Conservation (phyloP, 106 monocot species). For the Dioscorea dumetorum region DNA sequence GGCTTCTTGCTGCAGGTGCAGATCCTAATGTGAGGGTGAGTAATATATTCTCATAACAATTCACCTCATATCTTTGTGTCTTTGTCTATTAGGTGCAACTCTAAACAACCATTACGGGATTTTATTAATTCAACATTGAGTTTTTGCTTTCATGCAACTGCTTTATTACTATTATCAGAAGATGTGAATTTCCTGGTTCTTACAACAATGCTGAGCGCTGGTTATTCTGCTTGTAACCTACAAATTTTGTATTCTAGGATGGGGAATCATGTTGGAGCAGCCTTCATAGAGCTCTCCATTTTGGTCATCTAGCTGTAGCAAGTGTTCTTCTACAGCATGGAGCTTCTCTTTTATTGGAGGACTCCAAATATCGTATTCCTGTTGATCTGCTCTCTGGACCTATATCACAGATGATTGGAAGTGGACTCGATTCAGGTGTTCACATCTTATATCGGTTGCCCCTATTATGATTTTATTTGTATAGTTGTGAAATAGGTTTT, state of each 20-base stretch:
- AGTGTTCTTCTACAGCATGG: slow-evolving; percentile 80
- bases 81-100: too few relatives aligned
- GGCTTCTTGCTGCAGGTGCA: slow-evolving; percentile 90
- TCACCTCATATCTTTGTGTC: not conserved
- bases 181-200: too few relatives aligned
- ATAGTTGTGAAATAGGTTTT: too few relatives aligned
- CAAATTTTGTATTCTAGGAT: slow-evolving; percentile 42
- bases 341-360: slow-evolving; percentile 74
- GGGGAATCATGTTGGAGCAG: slow-evolving; percentile 99
- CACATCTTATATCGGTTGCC: too few relatives aligned
- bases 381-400: slow-evolving; percentile 97
- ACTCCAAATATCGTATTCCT: slow-evolving; percentile 71
- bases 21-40: slow-evolving; percentile 96
- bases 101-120: too few relatives aligned
- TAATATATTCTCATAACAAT: not conserved
- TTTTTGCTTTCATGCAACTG: too few relatives aligned
- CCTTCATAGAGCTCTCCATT: slow-evolving; percentile 92
- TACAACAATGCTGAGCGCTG: too few relatives aligned
- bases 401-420: slow-evolving; percentile 54
- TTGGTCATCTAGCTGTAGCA: slow-evolving; percentile 95
- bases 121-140: too few relatives aligned
- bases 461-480: too few relatives aligned
- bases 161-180: too few relatives aligned
- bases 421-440: slow-evolving; percentile 53
- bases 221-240: too few relatives aligned